Conservation (phyloP, 2,329 filamentous ascomycete species). For the Gyromitra esculenta region DNA sequence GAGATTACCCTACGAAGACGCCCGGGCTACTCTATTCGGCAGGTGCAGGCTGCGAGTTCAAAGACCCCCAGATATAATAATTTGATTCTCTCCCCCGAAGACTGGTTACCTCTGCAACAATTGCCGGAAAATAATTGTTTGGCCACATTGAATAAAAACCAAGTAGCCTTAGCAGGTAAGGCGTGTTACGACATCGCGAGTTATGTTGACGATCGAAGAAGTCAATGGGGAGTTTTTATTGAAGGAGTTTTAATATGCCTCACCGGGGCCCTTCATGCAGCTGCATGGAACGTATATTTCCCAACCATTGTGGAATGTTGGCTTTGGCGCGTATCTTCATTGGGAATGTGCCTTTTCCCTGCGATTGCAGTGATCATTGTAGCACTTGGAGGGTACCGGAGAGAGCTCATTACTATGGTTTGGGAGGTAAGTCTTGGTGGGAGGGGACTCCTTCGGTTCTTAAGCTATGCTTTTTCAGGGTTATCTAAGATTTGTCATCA, state of each 20-base stretch:
- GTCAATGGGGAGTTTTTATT: not conserved
- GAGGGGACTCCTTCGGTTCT: not conserved
- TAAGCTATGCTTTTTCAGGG: not conserved
- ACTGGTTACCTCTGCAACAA: no score
- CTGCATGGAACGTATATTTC: constrained; percentile 57
- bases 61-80: no score
- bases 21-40: no score
- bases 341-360: not conserved
- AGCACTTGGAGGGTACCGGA: not conserved
- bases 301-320: constrained; percentile 54
- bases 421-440: not conserved
- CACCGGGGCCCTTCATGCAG: constrained; percentile 56
- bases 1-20: not conserved
- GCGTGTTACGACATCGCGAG: constrained; percentile 16
- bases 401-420: not conserved
- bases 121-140: no score
- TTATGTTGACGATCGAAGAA: not conserved
- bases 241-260: not conserved
- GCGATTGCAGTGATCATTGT: not conserved
- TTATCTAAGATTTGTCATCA: not conserved
- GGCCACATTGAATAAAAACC: not conserved
- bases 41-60: not conserved
- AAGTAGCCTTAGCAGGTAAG: not conserved
- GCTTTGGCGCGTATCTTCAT: constrained; percentile 52
- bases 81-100: no score